Evolutionary conservation across 1,284 basidiomycete species (phyloP).

Genomic region (Ganoderma meredithae): DNA sequence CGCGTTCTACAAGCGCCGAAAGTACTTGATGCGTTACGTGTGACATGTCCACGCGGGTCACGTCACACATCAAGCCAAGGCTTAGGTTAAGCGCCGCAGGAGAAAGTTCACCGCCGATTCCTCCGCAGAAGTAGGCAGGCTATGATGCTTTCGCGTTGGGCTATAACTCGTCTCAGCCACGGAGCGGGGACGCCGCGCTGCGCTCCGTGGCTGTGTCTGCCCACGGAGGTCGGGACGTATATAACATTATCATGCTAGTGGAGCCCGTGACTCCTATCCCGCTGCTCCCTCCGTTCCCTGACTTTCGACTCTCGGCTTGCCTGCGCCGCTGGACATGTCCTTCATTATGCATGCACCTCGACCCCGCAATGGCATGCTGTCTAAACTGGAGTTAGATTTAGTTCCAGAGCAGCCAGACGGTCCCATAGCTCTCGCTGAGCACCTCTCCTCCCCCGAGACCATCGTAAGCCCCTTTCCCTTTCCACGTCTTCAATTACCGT

Average conservation of each 20-base stretch:
- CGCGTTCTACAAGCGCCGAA: not conserved
- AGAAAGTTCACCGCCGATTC: not conserved
- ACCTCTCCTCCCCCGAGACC: slow-evolving; percentile 25
- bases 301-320: not conserved
- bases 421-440: slow-evolving; percentile 16
- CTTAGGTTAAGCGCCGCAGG: not conserved
- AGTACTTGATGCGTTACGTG: not conserved
- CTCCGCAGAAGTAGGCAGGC: not conserved
- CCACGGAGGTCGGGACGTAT: not conserved
- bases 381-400: slow-evolving; percentile 9
- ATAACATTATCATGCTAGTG: not conserved
- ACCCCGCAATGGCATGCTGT: slow-evolving; percentile 15
- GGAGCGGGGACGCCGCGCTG: not conserved
- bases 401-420: slow-evolving; percentile 17
- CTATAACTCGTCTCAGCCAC: not conserved
- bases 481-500: not conserved
- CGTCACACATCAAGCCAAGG: not conserved
- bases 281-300: not conserved
- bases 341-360: slow-evolving; percentile 19
- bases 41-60: not conserved
- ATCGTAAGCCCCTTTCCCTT: slow-evolving; percentile 17
- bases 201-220: not conserved
- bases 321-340: slow-evolving; percentile 11
- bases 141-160: not conserved
- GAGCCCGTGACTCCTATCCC: not conserved